A percentile compares a stretch with the other conserved stretches of the same genome.
Evolutionary conservation across 495 filamentous ascomycete genomes (phyloP).

Genomic region (Penicillium canescens): DNA sequence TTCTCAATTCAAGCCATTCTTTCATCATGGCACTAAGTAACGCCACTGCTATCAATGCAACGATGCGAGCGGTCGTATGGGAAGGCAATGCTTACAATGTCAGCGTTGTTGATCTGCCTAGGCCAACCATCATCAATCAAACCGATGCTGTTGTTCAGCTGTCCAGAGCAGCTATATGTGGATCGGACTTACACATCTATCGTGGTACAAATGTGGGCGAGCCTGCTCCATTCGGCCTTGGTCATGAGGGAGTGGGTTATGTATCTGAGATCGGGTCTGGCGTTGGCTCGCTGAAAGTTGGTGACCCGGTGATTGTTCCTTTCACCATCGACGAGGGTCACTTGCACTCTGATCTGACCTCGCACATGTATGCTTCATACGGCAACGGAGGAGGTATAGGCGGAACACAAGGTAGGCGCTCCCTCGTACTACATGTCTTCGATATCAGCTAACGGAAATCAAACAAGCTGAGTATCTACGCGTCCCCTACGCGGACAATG

Average conservation of each 20-base stretch:
- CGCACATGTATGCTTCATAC: neutral
- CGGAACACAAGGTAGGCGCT: slow-evolving; percentile 7
- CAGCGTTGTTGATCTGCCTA: slow-evolving; percentile 22
- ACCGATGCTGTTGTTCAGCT: slow-evolving; percentile 9
- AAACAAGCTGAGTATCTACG: slow-evolving; percentile 5
- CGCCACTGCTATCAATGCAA: neutral
- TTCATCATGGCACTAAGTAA: neutral
- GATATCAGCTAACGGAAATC: neutral
- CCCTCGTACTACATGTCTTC: neutral
- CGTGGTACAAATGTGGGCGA: neutral
- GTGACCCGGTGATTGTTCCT: slow-evolving; percentile 6
- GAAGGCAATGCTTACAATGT: slow-evolving; percentile 22
- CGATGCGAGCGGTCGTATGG: slow-evolving; percentile 24
- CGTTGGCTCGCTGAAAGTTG: slow-evolving; percentile 3
- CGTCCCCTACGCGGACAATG: slow-evolving; percentile 2
- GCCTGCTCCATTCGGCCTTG: slow-evolving; percentile 2
- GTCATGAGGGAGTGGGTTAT: slow-evolving; percentile 5
- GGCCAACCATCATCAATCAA: slow-evolving; percentile 13
- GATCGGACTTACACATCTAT: slow-evolving; percentile 9
- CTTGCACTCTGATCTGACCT: neutral
- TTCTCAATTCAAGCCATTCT: neutral
- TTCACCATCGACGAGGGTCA: slow-evolving; percentile 7
- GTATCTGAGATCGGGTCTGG: neutral
- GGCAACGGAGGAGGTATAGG: slow-evolving; percentile 9
- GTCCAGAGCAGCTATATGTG: slow-evolving; percentile 8